phyloP scores from a whole-genome alignment of 495 filamentous ascomycete genomes.

The Xylaria intraflava region DNA sequence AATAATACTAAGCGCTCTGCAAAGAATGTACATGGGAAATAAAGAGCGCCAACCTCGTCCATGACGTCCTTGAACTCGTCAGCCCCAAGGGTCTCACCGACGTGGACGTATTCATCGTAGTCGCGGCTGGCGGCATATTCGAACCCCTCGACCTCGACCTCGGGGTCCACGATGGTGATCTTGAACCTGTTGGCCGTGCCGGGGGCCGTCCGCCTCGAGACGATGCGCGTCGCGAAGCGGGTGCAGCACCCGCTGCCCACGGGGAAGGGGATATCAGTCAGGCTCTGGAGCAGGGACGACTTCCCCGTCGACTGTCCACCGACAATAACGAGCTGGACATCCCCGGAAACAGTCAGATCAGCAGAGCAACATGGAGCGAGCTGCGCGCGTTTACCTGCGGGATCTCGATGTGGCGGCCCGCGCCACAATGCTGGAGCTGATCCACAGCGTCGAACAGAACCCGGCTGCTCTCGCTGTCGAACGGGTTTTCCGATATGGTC shows the following conservation, averaged over 20 bases:
- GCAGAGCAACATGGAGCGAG: neutral
- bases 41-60: constrained; percentile 22
- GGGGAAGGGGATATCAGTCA: constrained; percentile 49
- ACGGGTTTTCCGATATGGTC: constrained; percentile 2
- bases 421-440: constrained; percentile 30
- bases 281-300: constrained; percentile 51
- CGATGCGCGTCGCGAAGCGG: constrained; percentile 42
- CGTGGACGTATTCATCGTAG: constrained; percentile 2
- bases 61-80: constrained; percentile 29
- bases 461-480: constrained; percentile 7
- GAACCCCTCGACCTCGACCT: constrained; percentile 20
- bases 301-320: constrained; percentile 49
- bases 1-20: too few relatives aligned
- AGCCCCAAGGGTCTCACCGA: constrained; percentile 19
- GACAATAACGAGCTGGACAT: constrained; percentile 43
- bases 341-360: constrained; percentile 26
- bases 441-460: constrained; percentile 31
- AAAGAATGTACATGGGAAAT: too few relatives aligned
- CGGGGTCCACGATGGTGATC: constrained; percentile 15
- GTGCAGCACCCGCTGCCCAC: constrained; percentile 37
- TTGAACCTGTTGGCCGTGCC: constrained; percentile 36
- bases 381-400: constrained; percentile 27
- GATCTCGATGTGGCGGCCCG: constrained; percentile 30
- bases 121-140: constrained; percentile 8
- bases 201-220: constrained; percentile 32